Evolutionary conservation across 75 land plant genomes (phyloP).

Genomic region (Selaginella tamariscina): DNA sequence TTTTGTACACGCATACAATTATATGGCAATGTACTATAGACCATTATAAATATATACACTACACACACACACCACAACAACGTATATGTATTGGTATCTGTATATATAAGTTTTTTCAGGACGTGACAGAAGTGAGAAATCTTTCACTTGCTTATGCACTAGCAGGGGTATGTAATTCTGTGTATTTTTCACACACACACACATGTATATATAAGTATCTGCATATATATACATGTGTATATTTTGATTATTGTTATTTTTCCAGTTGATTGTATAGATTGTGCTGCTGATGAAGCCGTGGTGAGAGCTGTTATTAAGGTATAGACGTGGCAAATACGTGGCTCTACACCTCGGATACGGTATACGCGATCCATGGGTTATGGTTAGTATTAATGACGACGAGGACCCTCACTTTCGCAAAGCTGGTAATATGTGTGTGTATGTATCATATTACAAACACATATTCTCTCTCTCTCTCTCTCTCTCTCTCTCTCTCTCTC

Average conservation of each 20-base stretch:
- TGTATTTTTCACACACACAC: not conserved
- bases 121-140: slow-evolving; percentile 74
- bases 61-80: too few relatives aligned
- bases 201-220: not conserved
- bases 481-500: too few relatives aligned
- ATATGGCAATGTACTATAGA: too few relatives aligned
- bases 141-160: slow-evolving; percentile 86
- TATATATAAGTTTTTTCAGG: slow-evolving; percentile 31
- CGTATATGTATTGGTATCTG: not conserved
- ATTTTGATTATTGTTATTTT: not conserved
- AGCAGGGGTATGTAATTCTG: slow-evolving; percentile 53
- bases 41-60: too few relatives aligned
- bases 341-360: slow-evolving; percentile 6
- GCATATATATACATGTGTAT: not conserved
- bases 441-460: too few relatives aligned
- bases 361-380: slow-evolving; percentile 68
- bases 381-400: slow-evolving; percentile 92
- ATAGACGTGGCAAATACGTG: slow-evolving; percentile 50
- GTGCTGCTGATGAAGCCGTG: slow-evolving; percentile 84
- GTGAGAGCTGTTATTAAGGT: slow-evolving; percentile 75
- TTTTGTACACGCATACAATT: too few relatives aligned
- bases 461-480: too few relatives aligned
- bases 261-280: slow-evolving; percentile 94
- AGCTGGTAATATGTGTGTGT: too few relatives aligned
- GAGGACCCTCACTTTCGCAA: slow-evolving; percentile 85